Percentiles rank a stretch among this genome's conserved stretches.
Conservation (phyloP, 495 filamentous ascomycete species). For the Tuber melanosporum region DNA sequence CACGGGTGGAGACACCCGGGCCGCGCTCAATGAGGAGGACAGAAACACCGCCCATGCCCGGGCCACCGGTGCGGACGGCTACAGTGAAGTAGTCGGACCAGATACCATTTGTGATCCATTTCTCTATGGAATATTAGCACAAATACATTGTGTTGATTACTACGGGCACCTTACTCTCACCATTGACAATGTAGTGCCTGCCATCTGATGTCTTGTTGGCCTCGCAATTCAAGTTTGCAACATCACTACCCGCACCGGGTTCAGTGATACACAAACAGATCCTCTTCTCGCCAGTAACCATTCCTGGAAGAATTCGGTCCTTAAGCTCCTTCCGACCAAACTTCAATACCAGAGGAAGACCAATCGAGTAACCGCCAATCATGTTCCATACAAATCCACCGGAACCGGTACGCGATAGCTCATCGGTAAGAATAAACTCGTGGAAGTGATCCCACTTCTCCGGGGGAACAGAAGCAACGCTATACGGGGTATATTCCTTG, state of each 20-base stretch:
- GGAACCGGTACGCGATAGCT: constrained; percentile 77
- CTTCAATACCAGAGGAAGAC: constrained; percentile 82
- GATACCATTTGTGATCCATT: constrained; percentile 98
- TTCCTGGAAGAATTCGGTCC: constrained; percentile 74
- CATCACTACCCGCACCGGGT: constrained; percentile 74
- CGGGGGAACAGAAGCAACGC: constrained; percentile 66
- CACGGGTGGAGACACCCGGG: constrained; percentile 76
- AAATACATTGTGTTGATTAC: not conserved
- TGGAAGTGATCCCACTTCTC: constrained; percentile 98
- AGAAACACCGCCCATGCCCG: constrained; percentile 84
- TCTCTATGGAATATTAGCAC: constrained; percentile 49
- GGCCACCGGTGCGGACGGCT: constrained; percentile 78
- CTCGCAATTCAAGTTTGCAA: constrained; percentile 90
- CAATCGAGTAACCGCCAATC: constrained; percentile 90
- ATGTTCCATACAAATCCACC: constrained; percentile 98
- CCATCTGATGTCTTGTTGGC: constrained; percentile 88
- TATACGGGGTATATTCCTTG: constrained; percentile 59
- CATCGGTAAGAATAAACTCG: constrained; percentile 89
- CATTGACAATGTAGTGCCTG: constrained; percentile 98
- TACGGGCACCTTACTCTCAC: constrained; percentile 55
- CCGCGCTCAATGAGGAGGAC: constrained; percentile 83
- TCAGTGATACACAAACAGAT: constrained; percentile 87
- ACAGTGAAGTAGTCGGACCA: constrained; percentile 97
- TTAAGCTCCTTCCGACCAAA: constrained; percentile 85
- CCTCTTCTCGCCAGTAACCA: constrained; percentile 85